Percentiles rank a stretch among this genome's conserved stretches.
Conservation (phyloP, 768 basidiomycete genomes). For the Leccinum rimulosum region DNA sequence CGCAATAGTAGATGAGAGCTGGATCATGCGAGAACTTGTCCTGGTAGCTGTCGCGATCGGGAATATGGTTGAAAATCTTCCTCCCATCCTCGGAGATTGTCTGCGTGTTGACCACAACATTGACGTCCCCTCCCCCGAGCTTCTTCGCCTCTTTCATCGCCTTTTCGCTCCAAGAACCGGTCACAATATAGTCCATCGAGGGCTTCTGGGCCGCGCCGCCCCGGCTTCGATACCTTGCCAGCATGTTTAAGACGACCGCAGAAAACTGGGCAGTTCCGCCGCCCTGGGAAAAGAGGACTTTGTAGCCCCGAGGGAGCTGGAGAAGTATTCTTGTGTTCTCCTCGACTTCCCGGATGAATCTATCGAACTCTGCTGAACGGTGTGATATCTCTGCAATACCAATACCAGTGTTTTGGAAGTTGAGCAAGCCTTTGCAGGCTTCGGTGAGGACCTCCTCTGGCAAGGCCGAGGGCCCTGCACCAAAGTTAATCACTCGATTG, state of each 20-base stretch:
- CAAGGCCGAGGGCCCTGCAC: constrained; percentile 90
- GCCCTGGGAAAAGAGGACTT: constrained; percentile 90
- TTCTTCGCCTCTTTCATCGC: constrained; percentile 81
- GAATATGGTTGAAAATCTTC: constrained; percentile 76
- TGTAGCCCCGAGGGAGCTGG: constrained; percentile 77
- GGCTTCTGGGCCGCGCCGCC: constrained; percentile 56
- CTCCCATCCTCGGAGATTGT: constrained; percentile 55
- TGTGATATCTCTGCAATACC: constrained; percentile 97
- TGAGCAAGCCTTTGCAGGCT: constrained; percentile 80
- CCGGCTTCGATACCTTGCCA: constrained; percentile 78
- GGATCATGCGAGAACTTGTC: constrained; percentile 69
- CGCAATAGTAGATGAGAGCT: constrained; percentile 96
- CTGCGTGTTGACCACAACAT: constrained; percentile 72
- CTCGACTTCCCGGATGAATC: constrained; percentile 62
- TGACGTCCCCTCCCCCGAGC: constrained; percentile 56
- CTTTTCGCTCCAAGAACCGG: constrained; percentile 90
- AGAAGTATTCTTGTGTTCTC: constrained; percentile 73
- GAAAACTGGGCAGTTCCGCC: constrained; percentile 93
- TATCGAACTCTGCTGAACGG: constrained; percentile 84
- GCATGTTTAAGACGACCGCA: constrained; percentile 86
- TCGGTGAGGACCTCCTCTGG: constrained; percentile 84
- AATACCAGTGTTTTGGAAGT: constrained; percentile 89
- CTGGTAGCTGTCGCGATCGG: constrained; percentile 65
- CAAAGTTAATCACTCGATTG: constrained; percentile 78
- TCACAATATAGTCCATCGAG: constrained; percentile 83